Conservation (phyloP, 306 rosid species). For the Gastrolobium villosum region DNA sequence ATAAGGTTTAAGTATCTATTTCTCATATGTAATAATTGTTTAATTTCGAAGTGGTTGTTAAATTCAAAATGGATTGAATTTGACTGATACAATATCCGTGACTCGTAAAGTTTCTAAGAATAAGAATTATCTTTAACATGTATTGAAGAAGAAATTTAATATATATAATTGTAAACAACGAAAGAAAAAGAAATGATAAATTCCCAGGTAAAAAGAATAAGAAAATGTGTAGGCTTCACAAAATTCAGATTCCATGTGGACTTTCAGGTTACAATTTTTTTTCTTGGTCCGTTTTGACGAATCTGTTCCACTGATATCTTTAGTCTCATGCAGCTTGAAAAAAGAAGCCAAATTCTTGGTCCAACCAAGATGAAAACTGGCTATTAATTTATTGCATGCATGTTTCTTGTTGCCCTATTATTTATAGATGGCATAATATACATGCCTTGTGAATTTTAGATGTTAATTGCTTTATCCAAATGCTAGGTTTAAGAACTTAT, state of each 20-base stretch:
- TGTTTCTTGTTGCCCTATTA: background rate
- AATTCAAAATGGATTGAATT: slow-evolving; percentile 20
- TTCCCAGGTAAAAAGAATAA: background rate
- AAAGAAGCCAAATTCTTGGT: background rate
- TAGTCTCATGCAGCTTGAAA: background rate
- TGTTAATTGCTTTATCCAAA: background rate
- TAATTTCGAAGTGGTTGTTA: slow-evolving; percentile 6
- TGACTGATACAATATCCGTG: slow-evolving; percentile 8
- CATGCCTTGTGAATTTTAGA: background rate
- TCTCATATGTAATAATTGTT: background rate
- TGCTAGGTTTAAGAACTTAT: slow-evolving; percentile 1
- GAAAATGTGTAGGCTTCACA: background rate
- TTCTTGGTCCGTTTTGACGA: background rate
- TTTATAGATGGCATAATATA: background rate
- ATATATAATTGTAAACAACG: background rate
- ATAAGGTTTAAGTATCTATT: background rate
- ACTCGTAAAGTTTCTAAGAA: background rate
- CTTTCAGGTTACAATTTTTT: background rate
- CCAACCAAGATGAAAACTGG: slow-evolving; percentile 13
- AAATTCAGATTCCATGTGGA: slow-evolving; percentile 2
- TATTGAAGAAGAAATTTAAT: background rate
- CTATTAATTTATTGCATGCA: slow-evolving; percentile 11
- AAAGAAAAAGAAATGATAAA: background rate
- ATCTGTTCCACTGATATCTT: slow-evolving; percentile 15
- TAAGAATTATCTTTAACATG: slow-evolving; percentile 9